Conservation (phyloP, 805 yeast genomes). For the Candida wancherniae region DNA sequence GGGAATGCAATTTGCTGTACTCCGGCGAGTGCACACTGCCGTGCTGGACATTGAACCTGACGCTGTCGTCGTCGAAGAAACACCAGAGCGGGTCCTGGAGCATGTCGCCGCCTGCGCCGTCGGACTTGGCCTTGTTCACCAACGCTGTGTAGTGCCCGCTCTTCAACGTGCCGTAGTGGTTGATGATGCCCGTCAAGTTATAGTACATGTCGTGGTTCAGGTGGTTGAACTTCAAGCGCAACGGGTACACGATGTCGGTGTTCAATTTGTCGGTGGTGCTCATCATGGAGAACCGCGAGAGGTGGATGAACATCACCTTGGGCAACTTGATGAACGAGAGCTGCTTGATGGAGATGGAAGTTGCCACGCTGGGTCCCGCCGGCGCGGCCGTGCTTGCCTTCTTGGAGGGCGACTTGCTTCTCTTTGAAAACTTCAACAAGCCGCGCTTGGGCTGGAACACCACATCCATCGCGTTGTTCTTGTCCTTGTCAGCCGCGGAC, state of each 20-base stretch:
- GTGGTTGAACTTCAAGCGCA: conserved; percentile 44
- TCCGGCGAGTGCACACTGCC: conserved; percentile 39
- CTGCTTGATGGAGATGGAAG: conserved; percentile 19
- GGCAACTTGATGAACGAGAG: conserved; percentile 33
- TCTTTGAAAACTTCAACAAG: conserved; percentile 28
- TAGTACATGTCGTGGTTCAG: conserved; percentile 36
- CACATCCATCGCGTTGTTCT: conserved; percentile 16
- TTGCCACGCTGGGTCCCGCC: conserved; percentile 3
- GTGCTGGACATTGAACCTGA: conserved; percentile 41
- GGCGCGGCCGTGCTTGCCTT: conserved; percentile 10
- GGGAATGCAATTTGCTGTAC: conserved; percentile 35
- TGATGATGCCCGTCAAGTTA: conserved; percentile 57
- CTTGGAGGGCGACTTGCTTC: conserved; percentile 34
- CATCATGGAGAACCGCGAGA: conserved; percentile 42
- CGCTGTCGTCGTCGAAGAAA: conserved; percentile 68
- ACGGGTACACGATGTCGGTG: conserved; percentile 51
- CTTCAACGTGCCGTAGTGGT: conserved; percentile 64
- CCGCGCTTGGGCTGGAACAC: conserved; percentile 37
- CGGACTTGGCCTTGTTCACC: conserved; percentile 42
- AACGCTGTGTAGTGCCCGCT: conserved; percentile 77
- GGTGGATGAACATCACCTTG: conserved; percentile 35
- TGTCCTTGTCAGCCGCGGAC: conserved; percentile 6
- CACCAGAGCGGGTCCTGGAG: conserved; percentile 55
- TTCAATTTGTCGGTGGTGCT: conserved; percentile 50
- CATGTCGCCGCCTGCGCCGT: conserved; percentile 16